Evolutionary conservation across 331 rosid genomes (phyloP).

Genomic region (Spiraea crenata): DNA sequence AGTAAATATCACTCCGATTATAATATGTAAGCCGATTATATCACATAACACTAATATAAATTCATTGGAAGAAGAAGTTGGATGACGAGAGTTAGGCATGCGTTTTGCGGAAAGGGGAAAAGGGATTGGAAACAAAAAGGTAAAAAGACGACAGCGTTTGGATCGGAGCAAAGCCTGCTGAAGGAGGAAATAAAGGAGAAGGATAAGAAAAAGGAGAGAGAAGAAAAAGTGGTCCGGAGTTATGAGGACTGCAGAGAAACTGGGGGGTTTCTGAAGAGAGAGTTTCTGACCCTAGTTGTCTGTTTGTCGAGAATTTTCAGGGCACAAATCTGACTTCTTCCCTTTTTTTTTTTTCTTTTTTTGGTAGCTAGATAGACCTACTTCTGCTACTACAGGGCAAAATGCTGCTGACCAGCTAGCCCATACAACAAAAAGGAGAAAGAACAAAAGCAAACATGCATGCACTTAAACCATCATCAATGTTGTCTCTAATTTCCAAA

Average conservation of each 20-base stretch:
- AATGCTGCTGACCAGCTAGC: conserved; percentile 14
- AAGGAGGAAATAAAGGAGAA: not conserved
- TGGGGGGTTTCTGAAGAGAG: conserved; percentile 17
- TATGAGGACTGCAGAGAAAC: conserved; percentile 36
- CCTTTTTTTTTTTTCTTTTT: not conserved
- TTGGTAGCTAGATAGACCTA: conserved; percentile 8
- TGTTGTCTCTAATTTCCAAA: not conserved
- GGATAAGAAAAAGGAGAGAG: conserved; percentile 16
- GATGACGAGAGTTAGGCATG: conserved; percentile 84
- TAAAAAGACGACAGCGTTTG: conserved; percentile 24
- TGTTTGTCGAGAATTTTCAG: conserved; percentile 70
- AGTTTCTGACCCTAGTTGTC: conserved; percentile 62
- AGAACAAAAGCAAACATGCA: not conserved
- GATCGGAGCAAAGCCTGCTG: conserved; percentile 51
- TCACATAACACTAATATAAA: not conserved
- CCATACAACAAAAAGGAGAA: conserved; percentile 1
- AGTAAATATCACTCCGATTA: too few relatives aligned
- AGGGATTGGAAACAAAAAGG: conserved; percentile 40
- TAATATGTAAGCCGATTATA: not conserved
- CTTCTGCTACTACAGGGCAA: too few relatives aligned
- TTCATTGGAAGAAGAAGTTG: not conserved
- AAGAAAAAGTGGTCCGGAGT: not conserved
- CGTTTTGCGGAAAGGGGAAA: conserved; percentile 62
- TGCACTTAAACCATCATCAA: conserved; percentile 3
- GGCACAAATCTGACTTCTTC: conserved; percentile 45